Conservation (phyloP, 73 alveolate genomes). For the Paraurostyla sp. region DNA sequence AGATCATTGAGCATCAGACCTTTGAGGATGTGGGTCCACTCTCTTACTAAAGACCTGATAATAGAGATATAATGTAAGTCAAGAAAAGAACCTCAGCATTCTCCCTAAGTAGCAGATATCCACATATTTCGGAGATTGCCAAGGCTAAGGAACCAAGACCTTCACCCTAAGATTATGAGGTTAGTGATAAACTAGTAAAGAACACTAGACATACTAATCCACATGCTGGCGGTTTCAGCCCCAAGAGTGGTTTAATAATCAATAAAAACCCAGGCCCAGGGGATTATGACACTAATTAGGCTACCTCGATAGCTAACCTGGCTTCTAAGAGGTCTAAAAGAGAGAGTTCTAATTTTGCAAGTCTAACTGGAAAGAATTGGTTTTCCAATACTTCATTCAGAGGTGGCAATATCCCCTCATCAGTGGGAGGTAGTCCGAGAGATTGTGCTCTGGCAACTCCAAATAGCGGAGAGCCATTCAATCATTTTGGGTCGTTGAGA, state of each 20-base stretch:
- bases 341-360: not conserved
- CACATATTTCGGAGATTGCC: not conserved
- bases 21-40: constrained; percentile 21
- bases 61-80: not conserved
- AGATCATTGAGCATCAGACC: not conserved
- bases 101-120: constrained; percentile 20
- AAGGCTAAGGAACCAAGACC: constrained; percentile 21
- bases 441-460: constrained; percentile 29
- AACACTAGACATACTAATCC: not conserved
- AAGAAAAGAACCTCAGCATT: not conserved
- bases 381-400: not conserved
- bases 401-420: too few relatives aligned
- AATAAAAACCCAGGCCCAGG: constrained; percentile 42
- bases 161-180: not conserved
- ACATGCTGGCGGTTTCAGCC: constrained; percentile 26
- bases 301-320: not conserved
- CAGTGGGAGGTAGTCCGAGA: too few relatives aligned
- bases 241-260: not conserved
- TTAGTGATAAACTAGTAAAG: not conserved
- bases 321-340: not conserved
- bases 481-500: constrained; percentile 25
- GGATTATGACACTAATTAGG: constrained; percentile 6
- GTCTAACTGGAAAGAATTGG: not conserved
- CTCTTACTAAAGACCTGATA: not conserved
- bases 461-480: constrained; percentile 34